Evolutionary conservation across 371 early-diverging fungal genomes (phyloP).

Genomic region (Lichtheimia hyalospora): DNA sequence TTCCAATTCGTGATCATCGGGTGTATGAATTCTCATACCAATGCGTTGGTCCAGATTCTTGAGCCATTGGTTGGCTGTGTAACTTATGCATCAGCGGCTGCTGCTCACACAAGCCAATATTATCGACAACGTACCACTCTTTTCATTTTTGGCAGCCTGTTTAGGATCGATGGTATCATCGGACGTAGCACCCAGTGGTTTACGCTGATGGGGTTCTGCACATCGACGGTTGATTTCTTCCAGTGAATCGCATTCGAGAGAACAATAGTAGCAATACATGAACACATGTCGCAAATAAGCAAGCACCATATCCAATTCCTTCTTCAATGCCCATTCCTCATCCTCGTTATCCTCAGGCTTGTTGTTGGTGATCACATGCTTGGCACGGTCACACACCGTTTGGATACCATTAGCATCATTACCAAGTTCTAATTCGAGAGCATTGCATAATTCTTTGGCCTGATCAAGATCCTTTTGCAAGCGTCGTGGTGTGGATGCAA

Average conservation of each 20-base stretch:
- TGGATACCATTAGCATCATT: conserved; percentile 31
- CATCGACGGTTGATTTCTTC: conserved; percentile 86
- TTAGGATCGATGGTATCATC: conserved; percentile 21
- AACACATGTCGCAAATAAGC: conserved; percentile 90
- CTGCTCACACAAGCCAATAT: neutral
- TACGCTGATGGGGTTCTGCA: conserved; percentile 67
- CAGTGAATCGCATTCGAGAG: conserved; percentile 73
- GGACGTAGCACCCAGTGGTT: conserved; percentile 23
- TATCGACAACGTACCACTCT: neutral
- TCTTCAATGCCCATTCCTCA: conserved; percentile 41
- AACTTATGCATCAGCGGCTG: neutral
- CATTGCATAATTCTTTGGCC: conserved; percentile 53
- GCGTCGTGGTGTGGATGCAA: conserved; percentile 61
- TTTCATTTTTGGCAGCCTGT: conserved; percentile 8
- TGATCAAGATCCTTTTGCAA: conserved; percentile 70
- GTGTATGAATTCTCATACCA: conserved; percentile 57
- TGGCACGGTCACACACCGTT: conserved; percentile 31
- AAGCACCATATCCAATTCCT: conserved; percentile 78
- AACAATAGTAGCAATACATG: conserved; percentile 93
- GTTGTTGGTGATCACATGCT: conserved; percentile 26
- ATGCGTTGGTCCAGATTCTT: conserved; percentile 69
- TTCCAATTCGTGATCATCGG: conserved; percentile 66
- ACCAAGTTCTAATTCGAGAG: conserved; percentile 65
- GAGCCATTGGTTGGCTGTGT: conserved; percentile 51
- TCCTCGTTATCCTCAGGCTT: conserved; percentile 18